phyloP scores from a whole-genome alignment of 352 stramenopile genomes.

The Phytophthora podocarpi region DNA sequence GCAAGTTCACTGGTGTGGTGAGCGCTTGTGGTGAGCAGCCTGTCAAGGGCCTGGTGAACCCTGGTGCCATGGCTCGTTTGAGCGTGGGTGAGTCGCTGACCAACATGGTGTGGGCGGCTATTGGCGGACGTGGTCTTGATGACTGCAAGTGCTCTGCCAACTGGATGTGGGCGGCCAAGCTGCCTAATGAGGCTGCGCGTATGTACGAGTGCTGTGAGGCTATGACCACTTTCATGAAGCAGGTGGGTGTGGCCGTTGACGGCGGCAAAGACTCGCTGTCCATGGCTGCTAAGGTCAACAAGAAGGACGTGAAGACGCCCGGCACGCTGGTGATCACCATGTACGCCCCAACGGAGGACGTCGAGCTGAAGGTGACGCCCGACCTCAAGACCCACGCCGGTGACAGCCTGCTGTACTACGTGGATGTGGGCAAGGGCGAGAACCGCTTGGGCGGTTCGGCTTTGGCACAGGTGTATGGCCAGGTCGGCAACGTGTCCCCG shows the following conservation, averaged over 20 bases:
- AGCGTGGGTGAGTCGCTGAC: constrained; percentile 98
- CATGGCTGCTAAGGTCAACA: constrained; percentile 96
- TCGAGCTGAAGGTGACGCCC: constrained; percentile 97
- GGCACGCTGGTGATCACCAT: constrained; percentile 97
- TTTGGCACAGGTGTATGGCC: constrained; percentile 94
- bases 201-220: constrained; percentile 99
- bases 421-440: constrained; percentile 93
- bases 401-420: constrained; percentile 92
- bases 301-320: constrained; percentile 97
- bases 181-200: constrained; percentile 96
- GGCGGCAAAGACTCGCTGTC: constrained; percentile 99
- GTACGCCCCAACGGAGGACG: constrained; percentile 97
- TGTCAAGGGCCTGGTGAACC: constrained; percentile 96
- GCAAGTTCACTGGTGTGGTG: constrained; percentile 93
- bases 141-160: constrained; percentile 99
- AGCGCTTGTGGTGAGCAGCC: constrained; percentile 97
- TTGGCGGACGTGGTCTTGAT: constrained; percentile 89
- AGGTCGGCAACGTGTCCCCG: constrained; percentile 83
- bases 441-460: constrained; percentile 95
- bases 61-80: constrained; percentile 95
- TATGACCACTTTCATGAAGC: constrained; percentile 95
- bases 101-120: constrained; percentile 98
- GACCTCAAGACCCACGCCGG: constrained; percentile 94
- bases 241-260: constrained; percentile 97
- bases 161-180: constrained; percentile 99